Evolutionary conservation across 2,329 filamentous ascomycete genomes (phyloP).

Genomic region (Diaporthe vexans): DNA sequence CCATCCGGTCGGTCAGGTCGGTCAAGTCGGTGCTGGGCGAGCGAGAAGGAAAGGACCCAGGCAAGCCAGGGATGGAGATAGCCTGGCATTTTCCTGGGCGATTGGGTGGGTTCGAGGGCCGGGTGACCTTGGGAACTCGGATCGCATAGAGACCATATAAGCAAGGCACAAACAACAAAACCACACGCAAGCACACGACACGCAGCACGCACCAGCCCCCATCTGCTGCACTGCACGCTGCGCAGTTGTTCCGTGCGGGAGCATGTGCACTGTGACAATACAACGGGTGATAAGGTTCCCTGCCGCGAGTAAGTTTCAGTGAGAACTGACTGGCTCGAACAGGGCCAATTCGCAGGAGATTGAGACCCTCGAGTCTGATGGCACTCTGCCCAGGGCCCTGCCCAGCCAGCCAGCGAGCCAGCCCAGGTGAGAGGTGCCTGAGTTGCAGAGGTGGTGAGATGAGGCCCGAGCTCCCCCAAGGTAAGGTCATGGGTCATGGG

Average conservation of each 20-base stretch:
- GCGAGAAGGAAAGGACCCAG: constrained; percentile 7
- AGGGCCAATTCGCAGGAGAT: constrained; percentile 12
- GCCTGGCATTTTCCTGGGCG: neutral
- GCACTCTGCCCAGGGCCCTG: neutral
- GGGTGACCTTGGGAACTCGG: constrained; percentile 8
- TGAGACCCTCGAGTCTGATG: constrained; percentile 7
- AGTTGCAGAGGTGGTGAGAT: constrained; percentile 30
- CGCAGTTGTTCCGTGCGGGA: neutral
- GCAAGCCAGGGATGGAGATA: constrained; percentile 4
- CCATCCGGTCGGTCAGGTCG: constrained; percentile 18
- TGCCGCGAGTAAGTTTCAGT: constrained; percentile 26
- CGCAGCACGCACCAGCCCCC: too few species aligned
- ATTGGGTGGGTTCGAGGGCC: constrained; percentile 22
- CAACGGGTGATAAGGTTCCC: neutral
- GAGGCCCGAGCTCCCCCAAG: constrained; percentile 24
- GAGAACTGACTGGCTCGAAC: neutral
- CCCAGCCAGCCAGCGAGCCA: too few species aligned
- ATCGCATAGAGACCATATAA: constrained; percentile 21
- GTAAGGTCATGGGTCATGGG: constrained; percentile 10
- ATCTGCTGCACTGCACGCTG: neutral
- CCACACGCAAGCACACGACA: neutral
- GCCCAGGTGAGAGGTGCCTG: neutral
- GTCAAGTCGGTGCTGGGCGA: constrained; percentile 19
- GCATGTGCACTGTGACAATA: neutral
- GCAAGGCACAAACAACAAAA: constrained; percentile 12